Percentiles rank a stretch among this genome's conserved stretches.
These are phyloP conservation scores for Quercus tomentella DNA, from an alignment of 331 rosid genomes.

Conservation along the genomic window DNA sequence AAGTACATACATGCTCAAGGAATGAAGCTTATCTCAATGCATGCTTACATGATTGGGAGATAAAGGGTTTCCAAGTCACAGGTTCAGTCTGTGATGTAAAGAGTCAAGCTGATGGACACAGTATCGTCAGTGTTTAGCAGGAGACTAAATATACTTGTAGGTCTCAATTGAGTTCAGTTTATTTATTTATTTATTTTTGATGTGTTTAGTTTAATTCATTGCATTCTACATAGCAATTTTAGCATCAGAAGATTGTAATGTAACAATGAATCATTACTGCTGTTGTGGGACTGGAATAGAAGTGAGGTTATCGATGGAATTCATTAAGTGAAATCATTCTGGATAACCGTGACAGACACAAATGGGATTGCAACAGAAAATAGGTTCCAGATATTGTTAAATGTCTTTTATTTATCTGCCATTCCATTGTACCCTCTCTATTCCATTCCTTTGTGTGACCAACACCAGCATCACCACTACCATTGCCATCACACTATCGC, in stretches of 20 bases:
- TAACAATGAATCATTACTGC: not conserved
- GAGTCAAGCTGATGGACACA: constrained; percentile 21
- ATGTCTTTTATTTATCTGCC: too few species aligned
- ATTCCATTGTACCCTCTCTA: too few species aligned
- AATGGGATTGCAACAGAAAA: too few species aligned
- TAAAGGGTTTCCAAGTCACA: constrained; percentile 40
- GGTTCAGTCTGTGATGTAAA: constrained; percentile 46
- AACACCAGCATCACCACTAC: too few species aligned
- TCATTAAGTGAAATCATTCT: too few species aligned
- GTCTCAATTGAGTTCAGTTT: not conserved
- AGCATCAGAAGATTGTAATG: not conserved
- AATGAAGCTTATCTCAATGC: constrained; percentile 16
- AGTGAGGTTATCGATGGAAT: not conserved
- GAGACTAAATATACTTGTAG: constrained; percentile 52
- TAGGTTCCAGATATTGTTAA: too few species aligned
- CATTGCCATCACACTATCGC: too few species aligned
- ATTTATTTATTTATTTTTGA: too few species aligned
- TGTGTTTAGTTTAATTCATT: not conserved
- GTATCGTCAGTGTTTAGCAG: constrained; percentile 39
- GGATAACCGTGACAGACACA: too few species aligned
- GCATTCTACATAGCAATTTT: not conserved
- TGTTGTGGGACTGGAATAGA: not conserved
- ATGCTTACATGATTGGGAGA: constrained; percentile 26
- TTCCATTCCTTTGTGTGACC: too few species aligned
- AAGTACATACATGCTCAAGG: too few species aligned